Evolutionary conservation across 1,284 basidiomycete species (phyloP), one percentile per base, ranked within the genome.

Genomic region (Moniliophthora roreri): DNA sequence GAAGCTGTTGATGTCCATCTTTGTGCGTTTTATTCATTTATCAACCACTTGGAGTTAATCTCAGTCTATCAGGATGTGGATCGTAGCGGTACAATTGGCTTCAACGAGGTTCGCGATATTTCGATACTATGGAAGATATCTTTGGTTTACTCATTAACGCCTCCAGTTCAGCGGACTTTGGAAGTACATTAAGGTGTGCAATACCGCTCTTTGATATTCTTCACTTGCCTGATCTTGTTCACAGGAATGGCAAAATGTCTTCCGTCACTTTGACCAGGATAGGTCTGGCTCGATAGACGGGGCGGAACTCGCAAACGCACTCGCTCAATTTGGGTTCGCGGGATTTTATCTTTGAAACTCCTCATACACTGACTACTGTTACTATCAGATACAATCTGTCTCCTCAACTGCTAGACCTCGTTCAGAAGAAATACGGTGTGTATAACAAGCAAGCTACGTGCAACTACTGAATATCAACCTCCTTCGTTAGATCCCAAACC

Each of bases 1-100:
- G 63, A 91, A 89, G 73, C 76, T 92, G 50, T 74, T 93, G 58
- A 90, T 93, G 86, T 77, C 78, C 20, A 84, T 92, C 57, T 93
- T 93, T 63, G 87, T 89, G 57, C 61, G 86, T 71, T 11, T 18
- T 21, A 8, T 13, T 32, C 4, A 10, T 15, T 15, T 15, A 8
- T 32, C 24, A n/a, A 16, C 9, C 24, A 32, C 13, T 7, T 15
- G 1, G 5, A 26, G 4, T 15, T 15, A 9, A 10, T 24, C 11
- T 26, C 20, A 9, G 10, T 6, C 40, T 40, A 47, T 3, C 36
- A 16, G 18, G 28, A 48, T 16, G 38, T 34, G 11, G 48, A 32
- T 57, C 50, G 85, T 20, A 84, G 77, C 52, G 88, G 89, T 1
- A 87, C 86, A 2, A 90, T 92, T 57, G 83, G 81, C 28, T 91